Conservation (phyloP, 257 asterid genomes). For the Primulina eburnea region DNA sequence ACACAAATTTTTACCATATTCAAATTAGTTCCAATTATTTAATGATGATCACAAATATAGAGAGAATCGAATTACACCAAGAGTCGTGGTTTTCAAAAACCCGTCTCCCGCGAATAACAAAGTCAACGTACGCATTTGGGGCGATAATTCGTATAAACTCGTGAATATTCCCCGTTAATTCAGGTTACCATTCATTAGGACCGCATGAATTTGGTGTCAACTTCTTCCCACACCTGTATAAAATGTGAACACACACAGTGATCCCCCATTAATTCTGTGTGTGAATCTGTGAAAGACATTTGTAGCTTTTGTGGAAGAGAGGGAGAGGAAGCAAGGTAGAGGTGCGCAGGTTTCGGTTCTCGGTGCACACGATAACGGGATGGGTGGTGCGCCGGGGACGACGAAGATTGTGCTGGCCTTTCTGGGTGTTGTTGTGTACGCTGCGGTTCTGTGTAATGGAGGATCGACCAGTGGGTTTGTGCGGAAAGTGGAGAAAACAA, state of each 20-base stretch:
- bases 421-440: conserved; percentile 37
- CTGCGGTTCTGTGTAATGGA: conserved; percentile 55
- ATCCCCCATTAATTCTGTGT: too few relatives aligned
- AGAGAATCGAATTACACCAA: too few relatives aligned
- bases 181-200: background rate
- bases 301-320: background rate
- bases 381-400: background rate
- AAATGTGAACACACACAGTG: too few relatives aligned
- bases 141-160: too few relatives aligned
- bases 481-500: conserved; percentile 48
- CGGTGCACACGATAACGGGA: background rate
- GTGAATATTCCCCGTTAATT: too few relatives aligned
- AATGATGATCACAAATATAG: too few relatives aligned
- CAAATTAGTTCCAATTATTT: too few relatives aligned
- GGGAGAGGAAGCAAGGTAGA: background rate
- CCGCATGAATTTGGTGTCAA: background rate
- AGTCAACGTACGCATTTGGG: too few relatives aligned
- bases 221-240: background rate
- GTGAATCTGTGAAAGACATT: background rate
- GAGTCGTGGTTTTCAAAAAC: too few relatives aligned
- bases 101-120: too few relatives aligned
- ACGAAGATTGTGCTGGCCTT: conserved; percentile 10
- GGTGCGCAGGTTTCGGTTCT: background rate
- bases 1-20: too few relatives aligned
- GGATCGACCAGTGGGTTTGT: conserved; percentile 65